phyloP scores from a whole-genome alignment of 2,329 filamentous ascomycete species.

The Paraconiothyrium brasiliense region DNA sequence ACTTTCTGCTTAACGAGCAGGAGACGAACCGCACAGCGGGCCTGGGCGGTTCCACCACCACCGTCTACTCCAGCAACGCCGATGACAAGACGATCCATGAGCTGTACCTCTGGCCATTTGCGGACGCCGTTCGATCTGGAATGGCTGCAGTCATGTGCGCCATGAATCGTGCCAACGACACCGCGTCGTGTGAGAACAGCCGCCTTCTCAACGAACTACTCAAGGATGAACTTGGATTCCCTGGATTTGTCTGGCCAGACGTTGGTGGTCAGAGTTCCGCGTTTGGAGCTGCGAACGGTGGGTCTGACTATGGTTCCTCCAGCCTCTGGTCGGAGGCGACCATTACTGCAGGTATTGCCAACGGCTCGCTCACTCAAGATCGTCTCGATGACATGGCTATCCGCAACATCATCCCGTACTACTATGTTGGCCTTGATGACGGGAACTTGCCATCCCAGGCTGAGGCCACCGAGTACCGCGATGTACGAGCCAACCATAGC shows the following conservation, averaged over 20 bases:
- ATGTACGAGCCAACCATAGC: slow-evolving; percentile 57
- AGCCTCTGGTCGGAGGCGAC: slow-evolving; percentile 1
- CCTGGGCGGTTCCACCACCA: slow-evolving; percentile 42
- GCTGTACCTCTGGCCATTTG: slow-evolving; percentile 85
- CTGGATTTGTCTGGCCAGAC: slow-evolving; percentile 83
- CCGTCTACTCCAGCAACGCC: slow-evolving; percentile 72
- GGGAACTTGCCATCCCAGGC: background rate
- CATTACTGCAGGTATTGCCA: background rate
- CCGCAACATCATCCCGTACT: background rate
- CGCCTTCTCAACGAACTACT: slow-evolving; percentile 80
- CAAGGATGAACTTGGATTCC: slow-evolving; percentile 84
- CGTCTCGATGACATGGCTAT: background rate
- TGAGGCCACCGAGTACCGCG: slow-evolving; percentile 15
- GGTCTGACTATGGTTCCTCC: slow-evolving; percentile 60
- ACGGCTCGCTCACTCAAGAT: background rate
- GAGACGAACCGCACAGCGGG: slow-evolving; percentile 53
- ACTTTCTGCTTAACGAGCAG: slow-evolving; percentile 70
- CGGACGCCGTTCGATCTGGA: slow-evolving; percentile 78
- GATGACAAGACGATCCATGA: slow-evolving; percentile 77
- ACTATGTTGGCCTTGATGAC: background rate
- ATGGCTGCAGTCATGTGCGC: slow-evolving; percentile 83
- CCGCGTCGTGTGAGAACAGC: slow-evolving; percentile 72
- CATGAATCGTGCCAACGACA: slow-evolving; percentile 63
- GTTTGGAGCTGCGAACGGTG: slow-evolving; percentile 74
- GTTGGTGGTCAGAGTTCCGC: slow-evolving; percentile 65